phyloP scores from a whole-genome alignment of 306 rosid genomes.

The Vigna angularis region DNA sequence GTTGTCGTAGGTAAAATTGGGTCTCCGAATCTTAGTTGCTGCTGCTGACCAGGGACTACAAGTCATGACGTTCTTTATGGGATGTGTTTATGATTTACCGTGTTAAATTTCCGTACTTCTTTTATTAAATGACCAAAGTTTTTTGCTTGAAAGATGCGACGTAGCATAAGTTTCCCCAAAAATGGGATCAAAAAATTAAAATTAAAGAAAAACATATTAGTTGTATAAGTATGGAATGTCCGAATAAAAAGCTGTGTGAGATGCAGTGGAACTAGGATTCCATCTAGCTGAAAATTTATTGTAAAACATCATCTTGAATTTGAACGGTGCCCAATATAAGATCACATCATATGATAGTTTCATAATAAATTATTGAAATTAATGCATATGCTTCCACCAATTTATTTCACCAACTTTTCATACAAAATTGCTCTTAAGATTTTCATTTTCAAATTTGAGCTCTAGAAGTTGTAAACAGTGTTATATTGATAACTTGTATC shows the following conservation, averaged over 20 bases:
- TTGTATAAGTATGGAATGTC: background rate
- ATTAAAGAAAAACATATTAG: constrained; percentile 1
- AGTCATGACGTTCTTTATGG: constrained; percentile 29
- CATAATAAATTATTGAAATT: constrained; percentile 18
- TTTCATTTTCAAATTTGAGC: background rate
- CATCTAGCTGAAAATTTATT: constrained; percentile 13
- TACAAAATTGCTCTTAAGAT: constrained; percentile 8
- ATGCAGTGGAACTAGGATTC: background rate
- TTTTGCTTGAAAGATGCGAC: background rate
- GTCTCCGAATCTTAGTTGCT: background rate
- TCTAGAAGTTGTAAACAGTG: background rate
- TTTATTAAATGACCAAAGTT: background rate
- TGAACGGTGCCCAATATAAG: background rate
- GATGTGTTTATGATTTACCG: constrained; percentile 10
- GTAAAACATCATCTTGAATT: constrained; percentile 14
- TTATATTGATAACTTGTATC: constrained; percentile 22
- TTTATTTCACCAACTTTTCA: constrained; percentile 2
- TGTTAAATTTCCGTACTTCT: constrained; percentile 11
- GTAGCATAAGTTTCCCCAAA: constrained; percentile 19
- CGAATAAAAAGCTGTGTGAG: background rate
- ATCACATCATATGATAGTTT: constrained; percentile 18
- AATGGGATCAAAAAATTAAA: background rate
- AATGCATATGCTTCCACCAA: constrained; percentile 22
- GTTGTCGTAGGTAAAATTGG: constrained; percentile 24
- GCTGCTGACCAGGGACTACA: constrained; percentile 29